Evolutionary conservation across 768 basidiomycete species (phyloP).

Genomic region (Mycena amicta): DNA sequence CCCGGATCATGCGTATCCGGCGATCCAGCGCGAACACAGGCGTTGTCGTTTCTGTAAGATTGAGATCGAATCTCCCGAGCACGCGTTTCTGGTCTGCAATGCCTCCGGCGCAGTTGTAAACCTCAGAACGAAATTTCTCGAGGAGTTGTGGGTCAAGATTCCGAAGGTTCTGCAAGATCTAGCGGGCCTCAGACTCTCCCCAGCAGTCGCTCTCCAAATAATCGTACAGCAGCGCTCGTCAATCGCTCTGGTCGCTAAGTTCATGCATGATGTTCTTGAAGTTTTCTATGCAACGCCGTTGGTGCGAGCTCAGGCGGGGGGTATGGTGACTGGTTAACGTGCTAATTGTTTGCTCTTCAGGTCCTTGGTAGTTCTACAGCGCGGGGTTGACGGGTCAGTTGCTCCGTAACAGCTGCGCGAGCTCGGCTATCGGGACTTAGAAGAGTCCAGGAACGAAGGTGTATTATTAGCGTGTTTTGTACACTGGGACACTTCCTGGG

Average conservation of each 20-base stretch:
- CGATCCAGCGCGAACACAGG: neutral
- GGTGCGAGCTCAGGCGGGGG: neutral
- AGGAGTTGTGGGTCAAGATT: neutral
- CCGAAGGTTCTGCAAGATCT: neutral
- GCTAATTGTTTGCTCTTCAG: conserved; percentile 1
- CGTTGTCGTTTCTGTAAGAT: neutral
- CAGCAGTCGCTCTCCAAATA: neutral
- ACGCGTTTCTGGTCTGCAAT: neutral
- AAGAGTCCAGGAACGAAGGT: neutral
- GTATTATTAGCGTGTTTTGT: conserved; percentile 1
- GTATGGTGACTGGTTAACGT: neutral
- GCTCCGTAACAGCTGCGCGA: neutral
- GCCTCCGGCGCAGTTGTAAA: neutral
- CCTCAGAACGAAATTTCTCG: neutral
- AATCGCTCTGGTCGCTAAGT: conserved; percentile 6
- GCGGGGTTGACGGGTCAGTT: neutral
- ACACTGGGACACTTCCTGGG: conserved; percentile 3
- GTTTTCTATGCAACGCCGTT: conserved; percentile 4
- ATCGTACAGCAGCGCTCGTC: neutral
- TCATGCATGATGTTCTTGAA: conserved; percentile 5
- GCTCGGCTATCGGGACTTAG: neutral
- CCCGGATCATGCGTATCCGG: neutral
- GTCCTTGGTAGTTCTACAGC: neutral
- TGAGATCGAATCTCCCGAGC: neutral
- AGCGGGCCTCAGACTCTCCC: neutral